Conservation (phyloP, 129 eudicot species). For the Artemisia tridentata region DNA sequence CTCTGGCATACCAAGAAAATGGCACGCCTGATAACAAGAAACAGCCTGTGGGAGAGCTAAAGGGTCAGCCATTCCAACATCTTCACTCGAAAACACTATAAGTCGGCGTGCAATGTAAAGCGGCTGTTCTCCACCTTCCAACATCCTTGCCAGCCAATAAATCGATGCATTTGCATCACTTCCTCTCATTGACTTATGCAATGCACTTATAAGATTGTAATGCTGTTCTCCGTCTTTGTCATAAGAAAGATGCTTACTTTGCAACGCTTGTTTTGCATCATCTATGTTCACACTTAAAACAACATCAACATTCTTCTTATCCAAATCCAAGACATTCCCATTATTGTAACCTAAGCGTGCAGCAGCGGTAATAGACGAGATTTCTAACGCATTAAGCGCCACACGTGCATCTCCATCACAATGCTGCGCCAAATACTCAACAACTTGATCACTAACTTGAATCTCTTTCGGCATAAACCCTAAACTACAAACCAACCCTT, state of each 20-base stretch:
- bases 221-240: slow-evolving; percentile 84
- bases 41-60: slow-evolving; percentile 75
- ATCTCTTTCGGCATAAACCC: slow-evolving; percentile 10
- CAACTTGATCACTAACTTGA: slow-evolving; percentile 38
- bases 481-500: slow-evolving; percentile 46
- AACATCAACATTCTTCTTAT: background rate
- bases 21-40: slow-evolving; percentile 92
- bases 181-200: slow-evolving; percentile 92
- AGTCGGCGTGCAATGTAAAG: slow-evolving; percentile 88
- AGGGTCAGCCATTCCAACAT: slow-evolving; percentile 88
- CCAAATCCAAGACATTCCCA: background rate
- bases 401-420: slow-evolving; percentile 95
- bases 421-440: slow-evolving; percentile 49
- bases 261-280: slow-evolving; percentile 81
- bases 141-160: slow-evolving; percentile 93
- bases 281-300: slow-evolving; percentile 26
- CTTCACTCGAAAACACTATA: slow-evolving; percentile 76
- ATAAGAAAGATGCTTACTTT: slow-evolving; percentile 79
- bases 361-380: slow-evolving; percentile 54
- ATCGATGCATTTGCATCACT: slow-evolving; percentile 80
- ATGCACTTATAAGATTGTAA: slow-evolving; percentile 83
- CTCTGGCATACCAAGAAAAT: slow-evolving; percentile 89
- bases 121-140: slow-evolving; percentile 92
- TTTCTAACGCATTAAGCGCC: slow-evolving; percentile 77
- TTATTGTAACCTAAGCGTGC: slow-evolving; percentile 21